phyloP scores from a whole-genome alignment of 306 rosid genomes.

The Sicyos baderoa region DNA sequence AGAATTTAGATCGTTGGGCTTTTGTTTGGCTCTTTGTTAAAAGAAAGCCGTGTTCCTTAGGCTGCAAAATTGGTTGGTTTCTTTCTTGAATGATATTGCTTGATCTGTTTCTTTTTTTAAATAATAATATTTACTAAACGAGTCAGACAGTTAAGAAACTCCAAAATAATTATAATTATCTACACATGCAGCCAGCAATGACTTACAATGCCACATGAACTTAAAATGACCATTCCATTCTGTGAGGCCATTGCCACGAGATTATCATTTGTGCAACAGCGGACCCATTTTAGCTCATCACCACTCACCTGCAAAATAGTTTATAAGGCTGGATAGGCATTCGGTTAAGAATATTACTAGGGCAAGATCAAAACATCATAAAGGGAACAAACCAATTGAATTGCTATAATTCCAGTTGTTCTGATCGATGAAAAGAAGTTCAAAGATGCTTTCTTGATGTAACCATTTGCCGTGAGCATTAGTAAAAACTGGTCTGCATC shows the following conservation, averaged over 20 bases:
- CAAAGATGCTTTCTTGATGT: constrained; percentile 85
- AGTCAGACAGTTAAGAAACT: background rate
- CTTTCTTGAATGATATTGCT: background rate
- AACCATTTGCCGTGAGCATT: constrained; percentile 93
- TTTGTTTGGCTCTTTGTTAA: background rate
- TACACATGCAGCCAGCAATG: background rate
- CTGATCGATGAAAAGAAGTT: constrained; percentile 85
- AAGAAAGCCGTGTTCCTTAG: background rate
- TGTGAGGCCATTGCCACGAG: constrained; percentile 97
- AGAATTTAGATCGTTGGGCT: background rate
- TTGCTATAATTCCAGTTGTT: constrained; percentile 89
- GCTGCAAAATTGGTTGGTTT: background rate
- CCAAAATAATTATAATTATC: background rate
- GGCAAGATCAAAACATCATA: constrained; percentile 20
- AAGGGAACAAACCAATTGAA: constrained; percentile 77
- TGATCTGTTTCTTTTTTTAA: background rate
- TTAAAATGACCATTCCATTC: constrained; percentile 80
- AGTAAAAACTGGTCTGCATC: constrained; percentile 67
- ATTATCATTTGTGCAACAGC: constrained; percentile 75
- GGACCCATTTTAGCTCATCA: constrained; percentile 98
- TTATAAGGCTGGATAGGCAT: constrained; percentile 23
- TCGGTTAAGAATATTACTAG: constrained; percentile 15
- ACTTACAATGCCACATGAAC: constrained; percentile 68
- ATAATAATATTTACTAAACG: background rate
- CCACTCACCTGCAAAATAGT: constrained; percentile 64